Evolutionary conservation across 176 grass and related monocot genomes (phyloP).

Genomic region (Lolium rigidum): DNA sequence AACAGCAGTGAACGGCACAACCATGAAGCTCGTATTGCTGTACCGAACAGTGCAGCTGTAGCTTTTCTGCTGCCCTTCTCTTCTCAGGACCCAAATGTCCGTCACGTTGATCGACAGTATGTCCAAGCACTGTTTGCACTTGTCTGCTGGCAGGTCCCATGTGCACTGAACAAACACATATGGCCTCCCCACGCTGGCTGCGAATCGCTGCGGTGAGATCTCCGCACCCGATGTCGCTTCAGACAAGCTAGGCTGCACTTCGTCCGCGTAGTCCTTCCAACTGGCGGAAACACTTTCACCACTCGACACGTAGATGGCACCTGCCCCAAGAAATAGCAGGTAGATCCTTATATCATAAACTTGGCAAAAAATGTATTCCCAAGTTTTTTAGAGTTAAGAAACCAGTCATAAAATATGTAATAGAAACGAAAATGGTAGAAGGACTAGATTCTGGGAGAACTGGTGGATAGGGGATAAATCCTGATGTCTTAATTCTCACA

Average conservation of each 20-base stretch:
- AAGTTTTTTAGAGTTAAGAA: no score
- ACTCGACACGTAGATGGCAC: background rate
- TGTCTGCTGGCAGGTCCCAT: conserved; percentile 16
- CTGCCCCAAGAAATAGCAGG: background rate
- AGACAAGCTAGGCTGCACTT: background rate
- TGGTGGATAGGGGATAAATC: background rate
- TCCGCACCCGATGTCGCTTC: background rate
- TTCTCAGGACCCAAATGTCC: no score
- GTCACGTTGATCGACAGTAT: background rate
- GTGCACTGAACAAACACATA: conserved; percentile 19
- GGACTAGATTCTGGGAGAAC: background rate
- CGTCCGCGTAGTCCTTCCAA: background rate
- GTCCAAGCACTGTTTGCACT: background rate
- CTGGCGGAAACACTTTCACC: background rate
- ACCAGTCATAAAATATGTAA: no score
- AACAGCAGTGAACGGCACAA: background rate
- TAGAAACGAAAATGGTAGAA: no score
- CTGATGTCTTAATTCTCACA: background rate
- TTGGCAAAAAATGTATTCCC: background rate
- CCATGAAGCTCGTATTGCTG: conserved; percentile 2
- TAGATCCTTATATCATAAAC: background rate
- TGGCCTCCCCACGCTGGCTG: background rate
- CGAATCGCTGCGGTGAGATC: background rate
- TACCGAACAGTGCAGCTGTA: conserved; percentile 22
- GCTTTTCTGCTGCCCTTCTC: background rate